Evolutionary conservation across 225 moss, liverwort and hornwort genomes (phyloP).

Genomic region (Takakia lepidozioides): DNA sequence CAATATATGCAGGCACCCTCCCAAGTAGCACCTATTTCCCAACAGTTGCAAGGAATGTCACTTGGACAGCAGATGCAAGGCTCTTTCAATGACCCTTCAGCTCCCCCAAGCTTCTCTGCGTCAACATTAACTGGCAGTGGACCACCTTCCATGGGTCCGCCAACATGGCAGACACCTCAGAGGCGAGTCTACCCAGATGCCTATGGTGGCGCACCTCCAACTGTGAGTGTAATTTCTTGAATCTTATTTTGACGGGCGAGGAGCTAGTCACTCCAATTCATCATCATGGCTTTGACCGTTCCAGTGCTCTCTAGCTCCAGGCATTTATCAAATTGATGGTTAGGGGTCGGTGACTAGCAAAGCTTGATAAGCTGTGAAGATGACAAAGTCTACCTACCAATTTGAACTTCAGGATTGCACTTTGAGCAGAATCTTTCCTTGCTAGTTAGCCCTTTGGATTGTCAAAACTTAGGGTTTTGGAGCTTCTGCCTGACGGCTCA

Average conservation of each 20-base stretch:
- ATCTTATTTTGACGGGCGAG: not conserved
- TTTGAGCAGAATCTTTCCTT: no score
- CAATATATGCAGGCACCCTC: constrained; percentile 24
- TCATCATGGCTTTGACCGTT: no score
- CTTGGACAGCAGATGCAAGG: constrained; percentile 25
- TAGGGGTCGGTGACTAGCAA: no score
- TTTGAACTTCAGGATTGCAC: no score
- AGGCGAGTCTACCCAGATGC: constrained; percentile 80
- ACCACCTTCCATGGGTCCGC: constrained; percentile 35
- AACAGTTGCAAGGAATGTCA: constrained; percentile 52
- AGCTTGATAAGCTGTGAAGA: no score
- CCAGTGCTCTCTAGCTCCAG: no score
- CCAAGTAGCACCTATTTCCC: constrained; percentile 20
- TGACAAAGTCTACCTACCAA: no score
- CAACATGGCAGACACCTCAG: constrained; percentile 64
- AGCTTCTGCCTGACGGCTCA: no score
- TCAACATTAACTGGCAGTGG: constrained; percentile 30
- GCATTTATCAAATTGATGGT: no score
- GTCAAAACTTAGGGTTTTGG: no score
- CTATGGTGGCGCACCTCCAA: constrained; percentile 42
- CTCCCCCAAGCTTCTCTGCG: constrained; percentile 32
- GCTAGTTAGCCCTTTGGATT: no score
- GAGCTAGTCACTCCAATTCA: no score
- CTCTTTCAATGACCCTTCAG: constrained; percentile 12
- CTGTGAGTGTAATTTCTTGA: constrained; percentile 31